Evolutionary conservation across 2,329 filamentous ascomycete species (phyloP), one percentile per base, ranked within the genome.

Genomic region (Cylindrodendrum hubeiense): DNA sequence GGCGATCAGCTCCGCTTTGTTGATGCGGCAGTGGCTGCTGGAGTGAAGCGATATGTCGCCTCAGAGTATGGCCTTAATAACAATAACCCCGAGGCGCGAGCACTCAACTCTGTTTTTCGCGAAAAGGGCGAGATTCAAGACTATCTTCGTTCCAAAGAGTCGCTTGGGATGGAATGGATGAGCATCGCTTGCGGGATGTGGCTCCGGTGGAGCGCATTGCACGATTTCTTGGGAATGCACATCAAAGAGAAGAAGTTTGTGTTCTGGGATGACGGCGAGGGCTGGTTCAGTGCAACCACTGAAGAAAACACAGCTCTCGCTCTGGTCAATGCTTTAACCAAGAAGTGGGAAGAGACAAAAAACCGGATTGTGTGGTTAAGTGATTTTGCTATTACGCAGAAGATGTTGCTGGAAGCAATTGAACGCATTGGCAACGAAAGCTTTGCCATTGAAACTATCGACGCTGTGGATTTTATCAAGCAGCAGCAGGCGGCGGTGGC

Each of bases 41-140:
- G 84, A 13, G 85, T 88, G 3, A 80, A 84, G 67, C 80, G 85
- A 15, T 86, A 87, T 75, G 77, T 88, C 26, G 84, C 86, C 6
- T 82, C 81, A 15, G 85, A 89, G 61, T 88, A 82, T 54, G 69
- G 70, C 21, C 74, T 73, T 3, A 74, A 79, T 77, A 75, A 76
- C 30, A 62, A 60, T 33, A 55, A 55, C 2, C 53, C 55, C 12
- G 57, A 73, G 5, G 63, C 65, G 1, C 55, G 58, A 26, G 67
- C 57, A 4, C 56, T 63, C 50, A 68, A 60, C 49, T 44, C 54
- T 12, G 63, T 72, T 8, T 65, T 71, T 24, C 57, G 50, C 19
- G 54, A 62, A 13, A 65, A 68, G 30, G 67, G 74, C n/a, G 60
- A 69, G 34, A 51, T 67, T 7, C 63, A 68, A 46, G 57, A 60